Evolutionary conservation across 352 stramenopile genomes (phyloP).

Genomic region (Blastocystis sp.): DNA sequence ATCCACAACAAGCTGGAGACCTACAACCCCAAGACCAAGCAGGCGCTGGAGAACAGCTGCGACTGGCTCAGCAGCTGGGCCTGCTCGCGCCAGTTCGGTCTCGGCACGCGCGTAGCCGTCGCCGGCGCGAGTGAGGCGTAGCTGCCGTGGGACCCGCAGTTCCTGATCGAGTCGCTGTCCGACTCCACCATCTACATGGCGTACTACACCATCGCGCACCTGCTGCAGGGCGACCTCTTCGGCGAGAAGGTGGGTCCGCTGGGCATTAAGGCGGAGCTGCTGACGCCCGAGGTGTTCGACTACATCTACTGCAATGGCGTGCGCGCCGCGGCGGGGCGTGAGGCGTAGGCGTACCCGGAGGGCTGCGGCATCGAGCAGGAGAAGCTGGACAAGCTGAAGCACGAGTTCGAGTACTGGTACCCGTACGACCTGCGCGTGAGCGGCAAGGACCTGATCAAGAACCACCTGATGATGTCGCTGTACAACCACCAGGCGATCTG

Average conservation of each 20-base stretch:
- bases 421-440: constrained; percentile 94
- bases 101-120: constrained; percentile 78
- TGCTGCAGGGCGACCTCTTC: constrained; percentile 87
- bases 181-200: constrained; percentile 99
- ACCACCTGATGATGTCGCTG: constrained; percentile 98
- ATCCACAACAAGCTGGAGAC: constrained; percentile 86
- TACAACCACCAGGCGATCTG: constrained; percentile 99
- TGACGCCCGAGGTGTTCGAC: constrained; percentile 94
- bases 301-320: constrained; percentile 92
- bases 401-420: constrained; percentile 99
- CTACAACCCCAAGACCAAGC: constrained; percentile 70
- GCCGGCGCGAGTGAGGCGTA: constrained; percentile 74
- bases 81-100: constrained; percentile 92
- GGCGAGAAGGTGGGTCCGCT: constrained; percentile 71
- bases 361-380: constrained; percentile 72
- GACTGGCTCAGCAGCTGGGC: constrained; percentile 99
- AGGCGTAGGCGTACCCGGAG: constrained; percentile 19
- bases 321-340: constrained; percentile 73
- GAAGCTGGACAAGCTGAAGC: constrained; percentile 87
- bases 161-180: constrained; percentile 97
- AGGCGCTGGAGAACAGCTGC: constrained; percentile 89
- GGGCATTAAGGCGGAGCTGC: constrained; percentile 76
- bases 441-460: constrained; percentile 91
- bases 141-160: constrained; percentile 95
- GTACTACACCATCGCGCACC: constrained; percentile 98